Evolutionary conservation across 1,284 basidiomycete species (phyloP).

Genomic region (Tilletiaria anomala): DNA sequence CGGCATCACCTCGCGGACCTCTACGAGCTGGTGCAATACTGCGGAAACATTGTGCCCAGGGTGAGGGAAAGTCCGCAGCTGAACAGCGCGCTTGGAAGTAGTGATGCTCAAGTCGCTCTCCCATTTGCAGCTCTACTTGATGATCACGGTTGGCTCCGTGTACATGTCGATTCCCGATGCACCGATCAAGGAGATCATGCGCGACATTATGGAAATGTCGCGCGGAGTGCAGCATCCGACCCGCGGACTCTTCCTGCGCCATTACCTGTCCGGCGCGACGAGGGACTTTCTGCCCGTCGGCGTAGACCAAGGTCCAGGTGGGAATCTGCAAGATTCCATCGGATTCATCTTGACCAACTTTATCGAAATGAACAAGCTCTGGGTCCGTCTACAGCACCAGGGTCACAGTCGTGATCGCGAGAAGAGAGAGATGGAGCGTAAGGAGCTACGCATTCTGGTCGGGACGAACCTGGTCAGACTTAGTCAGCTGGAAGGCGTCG

Average conservation of each 20-base stretch:
- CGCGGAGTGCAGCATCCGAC: conserved; percentile 39
- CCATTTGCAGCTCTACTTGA: conserved; percentile 28
- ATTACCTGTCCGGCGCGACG: conserved; percentile 36
- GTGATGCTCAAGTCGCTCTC: neutral
- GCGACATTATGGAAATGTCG: conserved; percentile 39
- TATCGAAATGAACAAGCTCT: conserved; percentile 40
- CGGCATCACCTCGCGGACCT: conserved; percentile 38
- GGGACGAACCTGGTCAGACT: conserved; percentile 40
- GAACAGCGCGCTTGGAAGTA: neutral
- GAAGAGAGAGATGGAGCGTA: conserved; percentile 35
- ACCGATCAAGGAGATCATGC: conserved; percentile 40
- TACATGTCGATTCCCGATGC: conserved; percentile 40
- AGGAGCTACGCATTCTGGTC: conserved; percentile 36
- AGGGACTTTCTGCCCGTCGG: conserved; percentile 36
- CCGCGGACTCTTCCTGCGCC: conserved; percentile 36
- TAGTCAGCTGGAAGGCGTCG: conserved; percentile 37
- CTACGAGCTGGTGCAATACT: conserved; percentile 39
- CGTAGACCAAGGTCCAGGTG: conserved; percentile 25
- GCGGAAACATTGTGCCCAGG: conserved; percentile 35
- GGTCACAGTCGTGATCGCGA: conserved; percentile 37
- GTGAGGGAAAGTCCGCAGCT: conserved; percentile 2
- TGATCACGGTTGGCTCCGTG: conserved; percentile 39
- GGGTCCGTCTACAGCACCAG: conserved; percentile 38
- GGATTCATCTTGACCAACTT: conserved; percentile 38
- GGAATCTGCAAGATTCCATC: conserved; percentile 35